A percentile compares a stretch with the other conserved stretches of the same genome.
phyloP scores from a whole-genome alignment of 257 asterid species.

The Plantago major region DNA sequence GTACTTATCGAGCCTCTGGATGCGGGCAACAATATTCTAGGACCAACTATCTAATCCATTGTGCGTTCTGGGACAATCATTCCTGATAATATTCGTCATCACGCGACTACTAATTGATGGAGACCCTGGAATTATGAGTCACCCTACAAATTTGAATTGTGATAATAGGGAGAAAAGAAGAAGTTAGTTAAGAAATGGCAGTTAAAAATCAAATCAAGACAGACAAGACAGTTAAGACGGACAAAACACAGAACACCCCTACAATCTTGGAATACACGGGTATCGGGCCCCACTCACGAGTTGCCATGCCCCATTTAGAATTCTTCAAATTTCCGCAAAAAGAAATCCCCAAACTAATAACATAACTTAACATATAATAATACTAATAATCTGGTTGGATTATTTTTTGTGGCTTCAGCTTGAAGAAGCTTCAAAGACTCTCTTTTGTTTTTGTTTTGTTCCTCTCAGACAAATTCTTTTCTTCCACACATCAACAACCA shows the following conservation, averaged over 20 bases:
- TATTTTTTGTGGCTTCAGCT: constrained; percentile 42
- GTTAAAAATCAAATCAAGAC: too few relatives aligned
- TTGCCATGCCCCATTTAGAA: background rate
- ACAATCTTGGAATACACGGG: constrained; percentile 4
- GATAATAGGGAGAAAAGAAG: too few relatives aligned
- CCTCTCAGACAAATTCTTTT: constrained; percentile 22
- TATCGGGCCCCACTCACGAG: background rate
- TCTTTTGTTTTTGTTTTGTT: constrained; percentile 15
- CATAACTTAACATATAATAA: too few relatives aligned
- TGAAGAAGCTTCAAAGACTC: constrained; percentile 29
- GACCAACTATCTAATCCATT: too few relatives aligned
- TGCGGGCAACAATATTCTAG: too few relatives aligned
- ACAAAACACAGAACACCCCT: background rate
- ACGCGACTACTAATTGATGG: too few relatives aligned
- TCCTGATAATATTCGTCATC: too few relatives aligned
- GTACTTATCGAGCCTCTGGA: too few relatives aligned
- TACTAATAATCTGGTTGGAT: background rate
- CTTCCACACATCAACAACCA: constrained; percentile 24
- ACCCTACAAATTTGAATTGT: too few relatives aligned
- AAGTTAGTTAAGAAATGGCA: too few relatives aligned
- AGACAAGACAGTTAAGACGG: constrained; percentile 1
- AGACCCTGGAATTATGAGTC: too few relatives aligned
- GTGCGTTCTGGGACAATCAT: too few relatives aligned
- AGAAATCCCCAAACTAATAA: background rate
- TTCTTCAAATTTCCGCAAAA: background rate